Evolutionary conservation across 495 filamentous ascomycete genomes (phyloP).

Genomic region (Glutinoglossum americanum): DNA sequence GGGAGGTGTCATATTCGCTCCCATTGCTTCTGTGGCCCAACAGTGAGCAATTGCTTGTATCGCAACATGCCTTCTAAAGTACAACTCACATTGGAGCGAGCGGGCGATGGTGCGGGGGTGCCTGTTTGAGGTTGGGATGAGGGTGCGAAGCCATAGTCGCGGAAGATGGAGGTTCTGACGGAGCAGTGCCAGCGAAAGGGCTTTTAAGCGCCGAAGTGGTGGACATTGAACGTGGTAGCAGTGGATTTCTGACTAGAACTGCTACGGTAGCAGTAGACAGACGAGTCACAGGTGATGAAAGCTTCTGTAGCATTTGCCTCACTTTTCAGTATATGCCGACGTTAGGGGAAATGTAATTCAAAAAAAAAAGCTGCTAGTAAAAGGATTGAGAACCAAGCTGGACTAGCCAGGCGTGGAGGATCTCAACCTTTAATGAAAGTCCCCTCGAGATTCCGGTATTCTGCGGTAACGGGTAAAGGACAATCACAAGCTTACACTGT

Average conservation of each 20-base stretch:
- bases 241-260: background rate
- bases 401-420: background rate
- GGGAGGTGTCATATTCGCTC: constrained; percentile 29
- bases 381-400: background rate
- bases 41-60: background rate
- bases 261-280: background rate
- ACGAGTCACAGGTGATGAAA: background rate
- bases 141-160: background rate
- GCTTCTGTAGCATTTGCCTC: background rate
- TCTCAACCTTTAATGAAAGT: background rate
- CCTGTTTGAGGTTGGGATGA: background rate
- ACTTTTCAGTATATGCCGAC: background rate
- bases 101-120: background rate
- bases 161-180: background rate
- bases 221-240: background rate
- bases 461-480: background rate
- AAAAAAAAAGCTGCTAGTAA: too few species aligned
- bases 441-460: background rate
- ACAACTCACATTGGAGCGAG: background rate
- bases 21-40: background rate
- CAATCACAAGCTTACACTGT: background rate
- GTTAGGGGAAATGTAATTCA: background rate
- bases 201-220: background rate
- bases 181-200: background rate
- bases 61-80: background rate